phyloP scores from a whole-genome alignment of 768 basidiomycete genomes.

The Austroboletus eburneus region DNA sequence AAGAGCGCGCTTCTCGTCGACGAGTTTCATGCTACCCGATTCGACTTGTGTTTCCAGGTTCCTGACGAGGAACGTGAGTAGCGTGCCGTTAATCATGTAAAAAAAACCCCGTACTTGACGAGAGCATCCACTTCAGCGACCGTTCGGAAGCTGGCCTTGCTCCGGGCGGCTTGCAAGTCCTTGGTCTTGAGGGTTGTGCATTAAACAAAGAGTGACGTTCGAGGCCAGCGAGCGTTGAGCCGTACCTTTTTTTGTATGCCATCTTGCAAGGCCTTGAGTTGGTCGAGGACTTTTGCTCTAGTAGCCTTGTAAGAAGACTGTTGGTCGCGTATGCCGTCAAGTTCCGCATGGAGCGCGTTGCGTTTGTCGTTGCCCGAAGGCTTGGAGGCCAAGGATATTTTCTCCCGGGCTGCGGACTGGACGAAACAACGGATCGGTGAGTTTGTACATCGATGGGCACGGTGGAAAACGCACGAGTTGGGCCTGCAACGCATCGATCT shows the following conservation, averaged over 20 bases:
- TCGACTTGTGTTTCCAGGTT: conserved; percentile 88
- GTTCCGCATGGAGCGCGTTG: conserved; percentile 68
- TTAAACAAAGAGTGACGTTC: conserved; percentile 2
- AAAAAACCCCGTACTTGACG: conserved; percentile 58
- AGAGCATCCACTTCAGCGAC: conserved; percentile 84
- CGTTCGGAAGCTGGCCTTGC: conserved; percentile 75
- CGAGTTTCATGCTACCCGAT: conserved; percentile 86
- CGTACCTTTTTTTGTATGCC: conserved; percentile 75
- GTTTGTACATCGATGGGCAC: conserved; percentile 1
- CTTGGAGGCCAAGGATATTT: conserved; percentile 63
- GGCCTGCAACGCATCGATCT: conserved; percentile 78
- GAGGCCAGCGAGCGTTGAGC: not conserved
- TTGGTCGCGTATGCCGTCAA: conserved; percentile 71
- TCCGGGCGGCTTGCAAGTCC: conserved; percentile 76
- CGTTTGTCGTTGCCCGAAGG: conserved; percentile 67
- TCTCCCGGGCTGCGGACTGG: conserved; percentile 72
- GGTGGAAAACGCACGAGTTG: conserved; percentile 63
- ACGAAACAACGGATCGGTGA: conserved; percentile 3
- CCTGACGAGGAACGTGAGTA: conserved; percentile 37
- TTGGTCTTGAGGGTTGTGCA: conserved; percentile 54
- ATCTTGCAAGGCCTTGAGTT: conserved; percentile 78
- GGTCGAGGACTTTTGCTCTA: conserved; percentile 67
- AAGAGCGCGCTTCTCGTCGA: conserved; percentile 94
- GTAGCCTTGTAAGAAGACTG: conserved; percentile 76
- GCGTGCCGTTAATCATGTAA: not conserved